These are phyloP conservation scores for Aulographum hederae DNA, from an alignment of 2,329 filamentous ascomycete species.

Conservation along the genomic window DNA sequence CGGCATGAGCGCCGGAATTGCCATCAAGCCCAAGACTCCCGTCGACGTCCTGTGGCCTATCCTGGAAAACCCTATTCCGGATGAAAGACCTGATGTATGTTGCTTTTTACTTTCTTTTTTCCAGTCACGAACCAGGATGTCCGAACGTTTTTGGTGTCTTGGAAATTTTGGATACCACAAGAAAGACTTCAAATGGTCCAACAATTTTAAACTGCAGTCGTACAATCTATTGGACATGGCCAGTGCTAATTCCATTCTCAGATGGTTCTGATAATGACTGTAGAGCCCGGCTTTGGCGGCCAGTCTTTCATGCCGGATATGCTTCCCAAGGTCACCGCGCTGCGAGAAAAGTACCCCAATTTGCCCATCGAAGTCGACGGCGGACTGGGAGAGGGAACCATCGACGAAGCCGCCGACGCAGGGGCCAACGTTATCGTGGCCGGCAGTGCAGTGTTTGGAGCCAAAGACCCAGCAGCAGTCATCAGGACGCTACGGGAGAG, in stretches of 20 bases:
- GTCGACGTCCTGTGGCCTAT: slow-evolving; percentile 90
- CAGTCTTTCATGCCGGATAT: slow-evolving; percentile 98
- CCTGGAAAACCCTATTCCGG: slow-evolving; percentile 50
- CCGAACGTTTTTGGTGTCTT: not conserved
- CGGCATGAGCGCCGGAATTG: slow-evolving; percentile 81
- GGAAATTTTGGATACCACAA: too few relatives aligned
- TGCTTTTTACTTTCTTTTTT: slow-evolving; percentile 1
- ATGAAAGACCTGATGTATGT: slow-evolving; percentile 77
- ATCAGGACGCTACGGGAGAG: slow-evolving; percentile 65
- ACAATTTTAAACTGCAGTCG: too few relatives aligned
- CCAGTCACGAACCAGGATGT: not conserved
- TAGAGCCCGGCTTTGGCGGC: slow-evolving; percentile 90
- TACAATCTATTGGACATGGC: too few relatives aligned
- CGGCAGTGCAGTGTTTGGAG: slow-evolving; percentile 88
- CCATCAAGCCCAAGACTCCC: slow-evolving; percentile 80
- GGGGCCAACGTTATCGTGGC: slow-evolving; percentile 97
- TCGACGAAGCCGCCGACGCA: slow-evolving; percentile 84
- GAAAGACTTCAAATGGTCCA: too few relatives aligned
- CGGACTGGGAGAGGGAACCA: slow-evolving; percentile 70
- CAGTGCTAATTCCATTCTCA: slow-evolving; percentile 19
- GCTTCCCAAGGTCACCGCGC: slow-evolving; percentile 76
- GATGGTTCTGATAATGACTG: slow-evolving; percentile 99
- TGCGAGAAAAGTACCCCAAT: slow-evolving; percentile 71
- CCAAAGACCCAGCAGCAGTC: slow-evolving; percentile 70
- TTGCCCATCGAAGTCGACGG: slow-evolving; percentile 97